Evolutionary conservation across 2,329 filamentous ascomycete genomes (phyloP).

Genomic region (Penicillium sp.): DNA sequence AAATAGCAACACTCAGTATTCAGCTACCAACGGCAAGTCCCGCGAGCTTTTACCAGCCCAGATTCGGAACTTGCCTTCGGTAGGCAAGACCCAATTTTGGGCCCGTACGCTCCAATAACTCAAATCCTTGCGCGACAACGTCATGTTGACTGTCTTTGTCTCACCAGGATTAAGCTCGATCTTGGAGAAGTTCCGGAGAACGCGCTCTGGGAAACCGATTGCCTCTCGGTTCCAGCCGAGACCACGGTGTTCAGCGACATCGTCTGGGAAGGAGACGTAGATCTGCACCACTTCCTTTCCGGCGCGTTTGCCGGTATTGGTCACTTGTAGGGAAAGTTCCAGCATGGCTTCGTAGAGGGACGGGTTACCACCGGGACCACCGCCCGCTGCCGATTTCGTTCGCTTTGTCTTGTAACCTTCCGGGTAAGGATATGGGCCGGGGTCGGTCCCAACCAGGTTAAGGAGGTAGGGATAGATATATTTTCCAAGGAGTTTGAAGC

Average conservation of each 20-base stretch:
- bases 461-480: slow-evolving; percentile 72
- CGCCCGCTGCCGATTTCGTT: slow-evolving; percentile 62
- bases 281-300: slow-evolving; percentile 54
- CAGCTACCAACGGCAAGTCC: slow-evolving; percentile 31
- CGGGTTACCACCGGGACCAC: slow-evolving; percentile 55
- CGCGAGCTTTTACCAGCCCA: slow-evolving; percentile 39
- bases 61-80: slow-evolving; percentile 36
- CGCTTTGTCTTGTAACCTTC: slow-evolving; percentile 54
- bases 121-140: slow-evolving; percentile 65
- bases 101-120: slow-evolving; percentile 68
- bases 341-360: slow-evolving; percentile 52
- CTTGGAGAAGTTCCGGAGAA: slow-evolving; percentile 72
- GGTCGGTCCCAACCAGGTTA: slow-evolving; percentile 48
- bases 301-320: slow-evolving; percentile 48
- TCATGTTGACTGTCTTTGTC: slow-evolving; percentile 54
- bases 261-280: slow-evolving; percentile 66
- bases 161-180: slow-evolving; percentile 57
- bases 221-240: slow-evolving; percentile 29
- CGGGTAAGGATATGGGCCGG: slow-evolving; percentile 51
- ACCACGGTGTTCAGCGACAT: slow-evolving; percentile 29
- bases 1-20: slow-evolving; percentile 18
- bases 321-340: slow-evolving; percentile 46
- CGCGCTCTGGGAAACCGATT: slow-evolving; percentile 63
- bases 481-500: slow-evolving; percentile 61
- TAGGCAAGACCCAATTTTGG: slow-evolving; percentile 68